Percentiles rank a stretch among this genome's conserved stretches.
Conservation (phyloP, 768 basidiomycete species). For the Rhodotorula diobovata region DNA sequence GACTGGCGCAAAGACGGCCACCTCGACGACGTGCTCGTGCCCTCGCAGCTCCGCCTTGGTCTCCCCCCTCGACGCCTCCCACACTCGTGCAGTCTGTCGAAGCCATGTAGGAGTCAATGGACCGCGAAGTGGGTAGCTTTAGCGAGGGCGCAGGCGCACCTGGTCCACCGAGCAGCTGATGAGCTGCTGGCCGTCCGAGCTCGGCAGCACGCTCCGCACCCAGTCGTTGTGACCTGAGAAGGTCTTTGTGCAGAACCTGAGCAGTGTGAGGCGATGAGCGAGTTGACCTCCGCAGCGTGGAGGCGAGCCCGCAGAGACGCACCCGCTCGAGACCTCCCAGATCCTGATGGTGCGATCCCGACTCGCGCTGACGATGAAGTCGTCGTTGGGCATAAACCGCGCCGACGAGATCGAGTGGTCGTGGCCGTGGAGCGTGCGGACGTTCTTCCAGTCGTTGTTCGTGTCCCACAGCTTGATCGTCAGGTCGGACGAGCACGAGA, state of each 20-base stretch:
- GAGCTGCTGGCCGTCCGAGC: slow-evolving; percentile 64
- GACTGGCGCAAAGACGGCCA: slow-evolving; percentile 71
- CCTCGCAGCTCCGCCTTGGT: slow-evolving; percentile 77
- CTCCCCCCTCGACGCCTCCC: slow-evolving; percentile 68
- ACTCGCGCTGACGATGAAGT: slow-evolving; percentile 76
- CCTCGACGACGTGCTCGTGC: slow-evolving; percentile 81
- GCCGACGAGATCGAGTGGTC: slow-evolving; percentile 86
- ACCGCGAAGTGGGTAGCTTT: slow-evolving; percentile 3
- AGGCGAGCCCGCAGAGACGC: slow-evolving; percentile 48
- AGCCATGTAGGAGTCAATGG: slow-evolving; percentile 1
- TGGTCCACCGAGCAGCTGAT: slow-evolving; percentile 84
- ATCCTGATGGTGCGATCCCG: slow-evolving; percentile 78
- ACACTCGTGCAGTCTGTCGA: slow-evolving; percentile 67
- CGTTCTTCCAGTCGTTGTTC: slow-evolving; percentile 82
- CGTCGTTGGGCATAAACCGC: slow-evolving; percentile 78
- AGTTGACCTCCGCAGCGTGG: not conserved
- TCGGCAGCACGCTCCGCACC: slow-evolving; percentile 61
- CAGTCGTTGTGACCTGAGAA: slow-evolving; percentile 76
- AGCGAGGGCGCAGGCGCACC: slow-evolving; percentile 51
- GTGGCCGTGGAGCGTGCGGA: slow-evolving; percentile 79
- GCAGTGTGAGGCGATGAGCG: not conserved
- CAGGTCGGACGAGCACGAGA: slow-evolving; percentile 76
- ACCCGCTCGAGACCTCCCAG: slow-evolving; percentile 84
- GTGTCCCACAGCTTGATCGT: slow-evolving; percentile 91
- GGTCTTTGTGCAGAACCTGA: slow-evolving; percentile 68